Evolutionary conservation across 2,329 filamentous ascomycete genomes (phyloP), one percentile per base, ranked within the genome.

Genomic region (Purpureocillium lavendulum): DNA sequence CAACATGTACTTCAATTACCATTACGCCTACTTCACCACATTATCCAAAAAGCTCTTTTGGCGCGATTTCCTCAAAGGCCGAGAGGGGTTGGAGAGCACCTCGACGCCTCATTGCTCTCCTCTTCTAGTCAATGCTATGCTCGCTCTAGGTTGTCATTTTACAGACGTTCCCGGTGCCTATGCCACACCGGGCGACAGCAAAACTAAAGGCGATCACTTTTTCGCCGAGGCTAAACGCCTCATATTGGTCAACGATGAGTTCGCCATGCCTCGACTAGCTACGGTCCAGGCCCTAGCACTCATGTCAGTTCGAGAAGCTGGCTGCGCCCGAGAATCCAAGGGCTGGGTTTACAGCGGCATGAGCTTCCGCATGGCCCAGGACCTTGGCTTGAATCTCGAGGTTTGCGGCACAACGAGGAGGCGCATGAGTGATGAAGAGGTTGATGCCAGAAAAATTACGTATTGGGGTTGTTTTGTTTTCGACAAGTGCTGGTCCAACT

Each of bases 381-480:
- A 98, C 53, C 76, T 98, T 46, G 92, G 92, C 1, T 70, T 98
- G 39, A 94, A 96, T 53, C 76, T 96, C 14, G 85, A 95, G 54
- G 77, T 84, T 1, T 76, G 77, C 14, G 78, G 78, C 8, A 72
- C 87, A 42, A 75, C 73, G 42, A 71, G 66, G 42, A 70, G 74
- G 37, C 61, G 68, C 21, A 71, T 90, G 48, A 79, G 80, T 44
- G 87, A 95, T 42, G 75, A 84, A 35, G 90, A 96, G 59, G 76
- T 94, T 30, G 92, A 98, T 62, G 89, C 88, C 3, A 74, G 92
- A 30, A 75, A 86, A 39, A 82, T 97, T 32, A 97, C 92, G 0
- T 97, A 96, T 55, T 97, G 92, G 92, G 92, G 92, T 7, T 96
- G 89, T 58, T 97, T 92, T 60, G 65, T 95, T n/a, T 94, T 97